phyloP scores from a whole-genome alignment of 1,284 basidiomycete species.

The Leccinum angustisporum region DNA sequence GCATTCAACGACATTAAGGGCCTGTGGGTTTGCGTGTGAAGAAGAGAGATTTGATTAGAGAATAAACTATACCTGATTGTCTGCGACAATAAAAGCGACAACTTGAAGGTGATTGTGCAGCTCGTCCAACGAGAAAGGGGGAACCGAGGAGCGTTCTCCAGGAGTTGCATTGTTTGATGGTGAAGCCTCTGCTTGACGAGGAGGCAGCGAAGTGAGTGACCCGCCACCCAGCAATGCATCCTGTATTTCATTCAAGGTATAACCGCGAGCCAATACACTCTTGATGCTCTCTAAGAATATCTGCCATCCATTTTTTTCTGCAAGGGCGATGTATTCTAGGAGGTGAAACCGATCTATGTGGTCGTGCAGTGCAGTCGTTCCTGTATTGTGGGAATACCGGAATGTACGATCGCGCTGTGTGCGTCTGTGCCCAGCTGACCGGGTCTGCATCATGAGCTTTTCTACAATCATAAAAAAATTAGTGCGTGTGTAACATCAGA shows the following conservation, averaged over 20 bases:
- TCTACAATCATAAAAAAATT: neutral
- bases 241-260: neutral
- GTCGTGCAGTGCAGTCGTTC: neutral
- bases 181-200: neutral
- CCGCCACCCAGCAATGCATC: neutral
- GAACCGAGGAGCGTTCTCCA: neutral
- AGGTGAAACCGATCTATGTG: neutral
- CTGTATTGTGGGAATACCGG: neutral
- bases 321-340: neutral
- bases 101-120: neutral
- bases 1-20: neutral
- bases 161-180: neutral
- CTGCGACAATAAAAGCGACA: neutral
- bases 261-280: neutral
- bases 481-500: neutral
- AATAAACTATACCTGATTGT: neutral
- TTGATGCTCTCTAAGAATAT: neutral
- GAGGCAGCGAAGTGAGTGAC: neutral
- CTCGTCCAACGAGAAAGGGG: neutral
- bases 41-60: neutral
- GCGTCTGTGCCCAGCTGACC: neutral
- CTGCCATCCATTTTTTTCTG: neutral
- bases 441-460: neutral
- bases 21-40: neutral
- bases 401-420: neutral